Percentiles rank a stretch among this genome's conserved stretches.
These are phyloP conservation scores for Starmera dryadoides DNA, from an alignment of 805 yeast genomes.

Conservation along the genomic window DNA sequence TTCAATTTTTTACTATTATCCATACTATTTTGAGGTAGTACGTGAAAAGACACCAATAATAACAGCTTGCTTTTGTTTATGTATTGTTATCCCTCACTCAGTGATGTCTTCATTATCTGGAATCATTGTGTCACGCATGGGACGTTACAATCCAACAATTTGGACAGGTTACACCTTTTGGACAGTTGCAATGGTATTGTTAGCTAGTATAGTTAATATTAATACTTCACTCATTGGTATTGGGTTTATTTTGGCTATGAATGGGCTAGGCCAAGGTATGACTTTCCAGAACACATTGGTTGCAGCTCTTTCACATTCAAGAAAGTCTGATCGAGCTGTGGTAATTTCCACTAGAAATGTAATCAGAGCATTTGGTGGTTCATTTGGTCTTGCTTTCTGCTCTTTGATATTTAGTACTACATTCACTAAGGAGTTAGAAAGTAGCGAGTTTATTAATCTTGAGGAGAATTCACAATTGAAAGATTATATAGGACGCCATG, in stretches of 20 bases:
- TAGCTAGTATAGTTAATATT: neutral
- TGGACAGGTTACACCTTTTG: constrained; percentile 24
- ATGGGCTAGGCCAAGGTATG: constrained; percentile 27
- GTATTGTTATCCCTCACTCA: constrained; percentile 5
- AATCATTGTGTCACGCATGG: constrained; percentile 1
- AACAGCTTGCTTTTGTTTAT: constrained; percentile 3
- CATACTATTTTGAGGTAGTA: constrained; percentile 28
- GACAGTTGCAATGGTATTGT: constrained; percentile 10
- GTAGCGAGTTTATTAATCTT: neutral
- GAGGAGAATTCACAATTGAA: neutral
- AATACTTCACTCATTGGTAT: constrained; percentile 20
- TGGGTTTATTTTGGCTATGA: constrained; percentile 23
- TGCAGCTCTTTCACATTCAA: constrained; percentile 45
- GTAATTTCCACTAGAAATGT: constrained; percentile 49
- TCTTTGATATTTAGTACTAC: constrained; percentile 10
- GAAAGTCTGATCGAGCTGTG: constrained; percentile 44
- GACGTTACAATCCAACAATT: constrained; percentile 9
- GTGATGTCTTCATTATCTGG: constrained; percentile 4
- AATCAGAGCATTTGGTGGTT: constrained; percentile 48
- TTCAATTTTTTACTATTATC: constrained; percentile 38
- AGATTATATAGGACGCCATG: neutral
- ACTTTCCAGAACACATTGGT: constrained; percentile 24
- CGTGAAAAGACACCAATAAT: constrained; percentile 18
- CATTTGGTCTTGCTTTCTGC: constrained; percentile 45
- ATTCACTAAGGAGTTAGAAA: neutral